Conservation (phyloP, 2,329 filamentous ascomycete species). For the Nigrospora sphaerica region DNA sequence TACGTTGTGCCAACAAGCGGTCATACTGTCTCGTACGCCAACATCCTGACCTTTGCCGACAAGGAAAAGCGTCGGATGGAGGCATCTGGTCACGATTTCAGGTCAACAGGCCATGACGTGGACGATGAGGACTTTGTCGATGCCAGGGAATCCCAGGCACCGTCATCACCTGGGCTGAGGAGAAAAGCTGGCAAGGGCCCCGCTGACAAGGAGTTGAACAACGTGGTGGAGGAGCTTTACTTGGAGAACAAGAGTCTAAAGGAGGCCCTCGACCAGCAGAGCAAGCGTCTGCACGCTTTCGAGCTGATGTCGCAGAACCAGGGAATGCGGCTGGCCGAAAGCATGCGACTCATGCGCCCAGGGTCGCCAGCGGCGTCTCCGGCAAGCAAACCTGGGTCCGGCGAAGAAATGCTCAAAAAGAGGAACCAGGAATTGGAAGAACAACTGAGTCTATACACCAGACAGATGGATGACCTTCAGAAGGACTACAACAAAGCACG, state of each 20-base stretch:
- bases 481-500: constrained; percentile 48
- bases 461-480: constrained; percentile 62
- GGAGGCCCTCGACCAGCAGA: constrained; percentile 76
- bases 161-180: constrained; percentile 33
- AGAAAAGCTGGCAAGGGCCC: constrained; percentile 31
- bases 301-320: constrained; percentile 87
- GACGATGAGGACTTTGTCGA: constrained; percentile 87
- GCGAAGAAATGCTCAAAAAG: constrained; percentile 36
- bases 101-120: constrained; percentile 43
- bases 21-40: constrained; percentile 87
- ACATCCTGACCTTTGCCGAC: constrained; percentile 67
- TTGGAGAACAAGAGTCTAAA: constrained; percentile 85
- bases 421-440: constrained; percentile 62
- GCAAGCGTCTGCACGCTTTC: constrained; percentile 83
- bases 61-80: constrained; percentile 57
- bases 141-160: constrained; percentile 59
- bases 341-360: constrained; percentile 57
- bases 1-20: constrained; percentile 91
- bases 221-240: constrained; percentile 79
- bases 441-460: constrained; percentile 48
- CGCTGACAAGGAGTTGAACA: constrained; percentile 42
- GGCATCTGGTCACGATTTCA: constrained; percentile 35
- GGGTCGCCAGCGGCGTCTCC: constrained; percentile 38
- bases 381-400: constrained; percentile 20
- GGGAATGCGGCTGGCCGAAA: constrained; percentile 79